phyloP scores from a whole-genome alignment of 441 rosid species.

The Sinapis alba region DNA sequence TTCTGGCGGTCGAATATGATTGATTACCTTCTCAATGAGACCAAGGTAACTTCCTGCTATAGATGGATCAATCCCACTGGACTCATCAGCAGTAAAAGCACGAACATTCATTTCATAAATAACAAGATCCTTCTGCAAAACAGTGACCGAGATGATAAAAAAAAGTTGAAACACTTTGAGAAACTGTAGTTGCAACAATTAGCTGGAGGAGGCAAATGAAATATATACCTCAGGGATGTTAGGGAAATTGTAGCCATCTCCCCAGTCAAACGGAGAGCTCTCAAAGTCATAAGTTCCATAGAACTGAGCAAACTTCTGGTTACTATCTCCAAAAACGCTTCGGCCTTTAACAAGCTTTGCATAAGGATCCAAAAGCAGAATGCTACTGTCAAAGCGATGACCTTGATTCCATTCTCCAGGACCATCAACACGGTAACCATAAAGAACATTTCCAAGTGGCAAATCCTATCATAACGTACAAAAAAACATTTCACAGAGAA shows the following conservation, averaged over 20 bases:
- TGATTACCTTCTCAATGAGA: constrained; percentile 79
- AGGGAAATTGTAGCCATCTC: constrained; percentile 68
- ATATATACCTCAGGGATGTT: constrained; percentile 75
- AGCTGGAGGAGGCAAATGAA: not conserved
- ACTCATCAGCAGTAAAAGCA: constrained; percentile 88
- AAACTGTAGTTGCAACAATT: not conserved
- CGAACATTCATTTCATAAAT: constrained; percentile 97
- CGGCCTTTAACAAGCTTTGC: constrained; percentile 90
- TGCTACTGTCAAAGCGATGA: constrained; percentile 74
- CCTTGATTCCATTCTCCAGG: constrained; percentile 82
- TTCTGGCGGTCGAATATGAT: not conserved
- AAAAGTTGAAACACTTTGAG: not conserved
- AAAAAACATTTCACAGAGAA: not conserved
- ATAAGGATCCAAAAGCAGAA: constrained; percentile 83
- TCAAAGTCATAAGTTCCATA: constrained; percentile 91
- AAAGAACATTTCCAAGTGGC: constrained; percentile 70
- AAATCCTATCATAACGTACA: constrained; percentile 56
- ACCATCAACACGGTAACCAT: constrained; percentile 90
- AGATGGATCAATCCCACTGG: constrained; percentile 75
- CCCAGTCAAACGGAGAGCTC: constrained; percentile 84
- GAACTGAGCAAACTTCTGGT: constrained; percentile 58
- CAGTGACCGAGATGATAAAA: constrained; percentile 13
- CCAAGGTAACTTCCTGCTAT: constrained; percentile 83
- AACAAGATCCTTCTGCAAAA: constrained; percentile 88
- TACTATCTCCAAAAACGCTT: constrained; percentile 69